Evolutionary conservation across 2,329 filamentous ascomycete genomes (phyloP).

Genomic region (Alternaria arborescens): DNA sequence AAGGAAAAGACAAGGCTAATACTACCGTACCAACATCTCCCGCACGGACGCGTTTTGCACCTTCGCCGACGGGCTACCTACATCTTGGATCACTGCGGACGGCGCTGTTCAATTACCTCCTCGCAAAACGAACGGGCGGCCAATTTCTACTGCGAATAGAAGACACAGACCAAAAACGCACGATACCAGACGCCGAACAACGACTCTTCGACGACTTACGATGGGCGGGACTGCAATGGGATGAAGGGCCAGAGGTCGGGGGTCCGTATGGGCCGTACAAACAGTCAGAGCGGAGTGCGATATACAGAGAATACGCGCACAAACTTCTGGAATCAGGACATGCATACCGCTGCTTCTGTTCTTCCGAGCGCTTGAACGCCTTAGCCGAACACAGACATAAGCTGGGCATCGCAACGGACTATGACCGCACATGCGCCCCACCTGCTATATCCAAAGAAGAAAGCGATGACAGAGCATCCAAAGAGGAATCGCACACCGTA

Average conservation of each 20-base stretch:
- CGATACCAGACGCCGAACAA: slow-evolving; percentile 80
- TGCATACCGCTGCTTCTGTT: slow-evolving; percentile 95
- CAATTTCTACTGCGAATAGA: slow-evolving; percentile 92
- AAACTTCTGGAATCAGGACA: slow-evolving; percentile 73
- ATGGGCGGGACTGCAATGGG: slow-evolving; percentile 93
- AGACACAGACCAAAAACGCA: slow-evolving; percentile 91
- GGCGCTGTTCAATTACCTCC: slow-evolving; percentile 92
- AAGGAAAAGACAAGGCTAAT: slow-evolving; percentile 10
- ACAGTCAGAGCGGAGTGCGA: slow-evolving; percentile 79
- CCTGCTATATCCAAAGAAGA: slow-evolving; percentile 66
- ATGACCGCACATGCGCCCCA: slow-evolving; percentile 76
- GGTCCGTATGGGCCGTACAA: slow-evolving; percentile 86
- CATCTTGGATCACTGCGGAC: slow-evolving; percentile 92
- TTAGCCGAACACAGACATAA: slow-evolving; percentile 71
- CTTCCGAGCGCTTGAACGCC: slow-evolving; percentile 71
- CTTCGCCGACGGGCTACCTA: slow-evolving; percentile 92
- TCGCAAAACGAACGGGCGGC: slow-evolving; percentile 86
- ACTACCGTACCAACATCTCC: slow-evolving; percentile 39
- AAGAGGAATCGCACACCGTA: slow-evolving; percentile 77
- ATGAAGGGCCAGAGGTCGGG: slow-evolving; percentile 86
- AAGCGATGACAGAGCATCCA: slow-evolving; percentile 73
- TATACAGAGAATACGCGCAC: slow-evolving; percentile 77
- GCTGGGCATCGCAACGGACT: slow-evolving; percentile 66
- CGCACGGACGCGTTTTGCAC: slow-evolving; percentile 83
- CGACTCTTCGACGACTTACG: slow-evolving; percentile 79